Base-by-base conservation (phyloP, 1,139 yeast species). In the Lodderomyces beijingensis region DNA sequence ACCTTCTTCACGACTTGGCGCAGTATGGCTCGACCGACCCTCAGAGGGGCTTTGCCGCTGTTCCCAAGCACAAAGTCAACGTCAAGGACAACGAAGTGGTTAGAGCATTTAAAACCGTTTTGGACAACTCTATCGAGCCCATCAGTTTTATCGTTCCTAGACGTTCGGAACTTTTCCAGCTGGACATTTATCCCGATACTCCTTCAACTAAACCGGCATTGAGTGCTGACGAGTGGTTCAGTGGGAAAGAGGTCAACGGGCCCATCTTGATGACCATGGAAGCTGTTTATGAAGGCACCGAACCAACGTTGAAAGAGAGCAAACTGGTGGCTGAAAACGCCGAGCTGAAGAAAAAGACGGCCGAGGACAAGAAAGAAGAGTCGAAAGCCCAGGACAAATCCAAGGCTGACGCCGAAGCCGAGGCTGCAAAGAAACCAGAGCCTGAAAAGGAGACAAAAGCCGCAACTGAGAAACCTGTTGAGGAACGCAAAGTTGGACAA, bases 21-120 rank as follows among this genome's bases (percentile, higher is more conserved):
- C 96, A 89, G 56, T 91, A 74, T 57, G 79, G 81, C 38, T 87
- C 96, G 2, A 75, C 79, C 4, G 95, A 87, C 31, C 94, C 98
- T 3, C 98, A 91, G 67, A 81, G 98, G 58, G 99, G 99, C 1
- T 80, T 89, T 54, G 94, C 96, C 0, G 75, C 82, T 29, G 75
- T 91, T 15, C 97, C 98, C 34, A 88, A 88, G 55, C 70, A 84
- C 42, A 67, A 77, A 5, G 89, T 89, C 13, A 79, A 80, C 47
- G 76, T 87, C 23, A 76, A 76, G 42, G 93, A 85, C 31, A 89
- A 87, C 53, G 98, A 91, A 59, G 79, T 91, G 27, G 70, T 84
- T 39, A 78, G 76, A 49, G 75, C 84, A 29, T 91, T 70, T 65
- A 91, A 91, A 64, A 80, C 95, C 10, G 87, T 87, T 24, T 81